These are phyloP conservation scores for Diplodia mutila DNA, from an alignment of 2,329 filamentous ascomycete genomes.

Conservation along the genomic window DNA sequence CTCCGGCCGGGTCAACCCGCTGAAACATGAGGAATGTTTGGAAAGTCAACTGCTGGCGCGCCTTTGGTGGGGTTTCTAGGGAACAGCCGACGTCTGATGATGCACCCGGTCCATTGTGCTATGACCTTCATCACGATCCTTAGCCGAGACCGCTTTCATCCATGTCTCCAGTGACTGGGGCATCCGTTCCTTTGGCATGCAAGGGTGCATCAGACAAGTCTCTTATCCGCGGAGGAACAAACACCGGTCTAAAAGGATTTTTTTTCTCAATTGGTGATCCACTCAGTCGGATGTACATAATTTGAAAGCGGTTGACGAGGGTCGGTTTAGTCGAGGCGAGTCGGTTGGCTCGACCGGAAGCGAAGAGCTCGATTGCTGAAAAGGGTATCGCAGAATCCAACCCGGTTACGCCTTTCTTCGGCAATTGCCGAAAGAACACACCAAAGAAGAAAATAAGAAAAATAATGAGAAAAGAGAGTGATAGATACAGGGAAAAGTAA, in stretches of 20 bases:
- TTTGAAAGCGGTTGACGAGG: conserved; percentile 4
- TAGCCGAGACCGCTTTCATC: not conserved
- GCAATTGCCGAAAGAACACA: not conserved
- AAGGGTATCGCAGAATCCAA: not conserved
- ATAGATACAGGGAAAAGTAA: not conserved
- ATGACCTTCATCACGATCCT: not conserved
- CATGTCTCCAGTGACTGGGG: not conserved
- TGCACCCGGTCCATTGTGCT: not conserved
- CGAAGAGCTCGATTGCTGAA: not conserved
- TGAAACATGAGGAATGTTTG: not conserved
- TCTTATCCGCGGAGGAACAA: not conserved
- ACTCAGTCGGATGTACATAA: not conserved
- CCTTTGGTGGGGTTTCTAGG: not conserved
- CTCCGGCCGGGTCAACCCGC: no score
- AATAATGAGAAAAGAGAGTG: not conserved
- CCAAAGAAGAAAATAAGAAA: not conserved
- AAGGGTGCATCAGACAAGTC: not conserved
- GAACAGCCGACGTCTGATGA: not conserved
- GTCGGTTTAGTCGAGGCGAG: not conserved
- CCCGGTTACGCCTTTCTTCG: not conserved
- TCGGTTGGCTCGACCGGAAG: not conserved
- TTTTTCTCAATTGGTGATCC: not conserved
- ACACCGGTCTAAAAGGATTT: not conserved
- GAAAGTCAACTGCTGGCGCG: not conserved
- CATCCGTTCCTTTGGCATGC: not conserved